Base-by-base conservation (phyloP, 2,329 filamentous ascomycete species). In the Lojkania enalia region DNA sequence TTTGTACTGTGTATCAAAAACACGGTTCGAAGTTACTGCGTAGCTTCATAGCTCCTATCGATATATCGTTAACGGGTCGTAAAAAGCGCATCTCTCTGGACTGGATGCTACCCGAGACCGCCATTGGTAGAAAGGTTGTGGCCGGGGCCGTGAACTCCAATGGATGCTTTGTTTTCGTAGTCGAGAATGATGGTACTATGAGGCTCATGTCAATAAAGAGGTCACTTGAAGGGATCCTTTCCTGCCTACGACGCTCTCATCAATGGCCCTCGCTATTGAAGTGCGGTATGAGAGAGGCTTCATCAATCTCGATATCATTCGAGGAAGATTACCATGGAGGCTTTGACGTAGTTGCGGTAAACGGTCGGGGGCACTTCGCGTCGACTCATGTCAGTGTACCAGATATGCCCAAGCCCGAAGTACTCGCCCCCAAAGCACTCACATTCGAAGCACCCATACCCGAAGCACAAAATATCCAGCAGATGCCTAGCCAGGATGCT, bases 1-100 rank as follows among this genome's bases (percentile, higher is more conserved):
- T 60, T 27, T 55, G 55, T 21, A 51, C 53, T n/a, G 46, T 54
- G 14, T 46, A 57, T 16, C 53, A 57, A 16, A 51, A 39, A 27
- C 48, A 44, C 32, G 55, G 55, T 16, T 58, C 53, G 6, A 38
- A 48, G 18, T 30, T 54, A 18, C 20, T 45, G 2, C 49, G 42
- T 16, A 58, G 44, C n/a, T 60, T 58, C 36, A 48, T 60, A 13
- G 44, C 46, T 5, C 49, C 55, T 4, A 27, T 60, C 16, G 50
- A 44, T 9, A 35, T 23, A 2, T 35, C 43, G 2, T 23, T 36
- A 12, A 13, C 21, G n/a, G 23, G n/a, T 27, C n/a, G 23, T 7
- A 27, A n/a, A 7, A 27, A 7, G 23, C 9, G 5, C 12, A 9
- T 12, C 35, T 6, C 13, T 5, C 9, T 19, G 5, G 35, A 18